A percentile compares a stretch with the other conserved stretches of the same genome.
phyloP scores from a whole-genome alignment of 495 filamentous ascomycete genomes.

The Trichoderma erinaceum region DNA sequence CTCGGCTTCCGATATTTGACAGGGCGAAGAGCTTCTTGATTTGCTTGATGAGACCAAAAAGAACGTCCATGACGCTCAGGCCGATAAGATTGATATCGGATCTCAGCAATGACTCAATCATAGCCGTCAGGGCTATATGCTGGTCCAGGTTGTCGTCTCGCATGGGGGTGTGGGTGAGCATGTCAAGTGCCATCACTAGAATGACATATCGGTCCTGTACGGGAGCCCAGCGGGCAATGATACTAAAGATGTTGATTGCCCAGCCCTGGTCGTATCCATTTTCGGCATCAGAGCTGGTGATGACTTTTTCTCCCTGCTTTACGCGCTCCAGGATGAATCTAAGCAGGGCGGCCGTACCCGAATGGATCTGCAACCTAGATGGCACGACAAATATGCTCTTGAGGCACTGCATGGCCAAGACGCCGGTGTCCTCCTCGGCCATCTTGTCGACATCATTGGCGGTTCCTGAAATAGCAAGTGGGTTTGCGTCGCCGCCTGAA shows the following conservation, averaged over 20 bases:
- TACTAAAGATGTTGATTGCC: slow-evolving; percentile 71
- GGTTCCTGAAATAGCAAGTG: slow-evolving; percentile 63
- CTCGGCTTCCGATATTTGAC: slow-evolving; percentile 33
- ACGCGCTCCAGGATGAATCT: slow-evolving; percentile 62
- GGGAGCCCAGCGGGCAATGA: slow-evolving; percentile 75
- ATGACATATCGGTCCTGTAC: slow-evolving; percentile 90
- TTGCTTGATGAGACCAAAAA: slow-evolving; percentile 74
- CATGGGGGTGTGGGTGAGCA: slow-evolving; percentile 55
- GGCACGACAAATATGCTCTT: slow-evolving; percentile 71
- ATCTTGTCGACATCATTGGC: slow-evolving; percentile 77
- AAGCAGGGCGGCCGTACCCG: slow-evolving; percentile 62
- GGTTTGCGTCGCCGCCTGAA: slow-evolving; percentile 56
- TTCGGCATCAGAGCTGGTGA: slow-evolving; percentile 25
- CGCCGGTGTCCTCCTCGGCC: slow-evolving; percentile 78
- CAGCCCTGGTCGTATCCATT: slow-evolving; percentile 51
- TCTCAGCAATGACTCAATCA: slow-evolving; percentile 72
- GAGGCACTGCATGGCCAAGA: slow-evolving; percentile 74
- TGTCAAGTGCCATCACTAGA: slow-evolving; percentile 71
- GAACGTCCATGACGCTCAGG: slow-evolving; percentile 85
- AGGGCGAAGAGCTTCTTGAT: slow-evolving; percentile 66
- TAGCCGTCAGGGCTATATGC: slow-evolving; percentile 63
- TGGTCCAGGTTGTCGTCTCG: slow-evolving; percentile 60
- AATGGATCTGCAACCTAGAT: slow-evolving; percentile 68
- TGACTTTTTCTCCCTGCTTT: slow-evolving; percentile 40
- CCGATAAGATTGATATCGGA: slow-evolving; percentile 90